Evolutionary conservation across 2,329 filamentous ascomycete genomes (phyloP).

Genomic region (Alternaria dauci): DNA sequence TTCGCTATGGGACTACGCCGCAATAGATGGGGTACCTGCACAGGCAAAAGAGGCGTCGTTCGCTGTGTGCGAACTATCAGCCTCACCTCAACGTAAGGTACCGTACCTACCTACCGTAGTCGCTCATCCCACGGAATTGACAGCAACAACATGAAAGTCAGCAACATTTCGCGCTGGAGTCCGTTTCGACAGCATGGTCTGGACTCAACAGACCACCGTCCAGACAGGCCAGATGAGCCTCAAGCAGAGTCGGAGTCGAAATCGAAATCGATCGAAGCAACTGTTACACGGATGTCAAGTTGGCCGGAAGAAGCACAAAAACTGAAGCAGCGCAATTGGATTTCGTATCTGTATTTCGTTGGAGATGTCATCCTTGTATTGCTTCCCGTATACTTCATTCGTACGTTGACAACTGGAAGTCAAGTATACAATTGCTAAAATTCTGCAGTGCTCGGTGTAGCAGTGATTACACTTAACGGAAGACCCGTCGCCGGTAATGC

Average conservation of each 20-base stretch:
- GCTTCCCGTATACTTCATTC: slow-evolving; percentile 46
- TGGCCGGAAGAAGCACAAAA: slow-evolving; percentile 42
- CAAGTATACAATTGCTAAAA: background rate
- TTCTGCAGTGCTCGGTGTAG: slow-evolving; percentile 38
- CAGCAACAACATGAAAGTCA: slow-evolving; percentile 25
- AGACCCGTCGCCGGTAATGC: slow-evolving; percentile 35
- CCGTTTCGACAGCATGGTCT: slow-evolving; percentile 21
- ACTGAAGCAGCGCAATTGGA: slow-evolving; percentile 37
- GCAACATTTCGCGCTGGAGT: slow-evolving; percentile 21
- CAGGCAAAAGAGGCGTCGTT: slow-evolving; percentile 33
- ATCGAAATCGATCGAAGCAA: slow-evolving; percentile 32
- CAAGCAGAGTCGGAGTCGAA: no score
- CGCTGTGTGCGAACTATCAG: slow-evolving; percentile 36
- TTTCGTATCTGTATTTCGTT: slow-evolving; percentile 27
- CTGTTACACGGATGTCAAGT: slow-evolving; percentile 32
- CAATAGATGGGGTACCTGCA: slow-evolving; percentile 11
- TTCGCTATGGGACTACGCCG: slow-evolving; percentile 35
- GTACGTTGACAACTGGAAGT: slow-evolving; percentile 31
- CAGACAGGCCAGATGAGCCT: no score
- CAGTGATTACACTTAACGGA: slow-evolving; percentile 34
- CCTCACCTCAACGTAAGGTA: no score
- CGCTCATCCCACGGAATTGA: no score
- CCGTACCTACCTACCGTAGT: no score
- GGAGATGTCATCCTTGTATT: slow-evolving; percentile 41
- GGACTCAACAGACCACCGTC: no score